Conservation (phyloP, 2,329 filamentous ascomycete species). For the Neocucurbitaria cava region DNA sequence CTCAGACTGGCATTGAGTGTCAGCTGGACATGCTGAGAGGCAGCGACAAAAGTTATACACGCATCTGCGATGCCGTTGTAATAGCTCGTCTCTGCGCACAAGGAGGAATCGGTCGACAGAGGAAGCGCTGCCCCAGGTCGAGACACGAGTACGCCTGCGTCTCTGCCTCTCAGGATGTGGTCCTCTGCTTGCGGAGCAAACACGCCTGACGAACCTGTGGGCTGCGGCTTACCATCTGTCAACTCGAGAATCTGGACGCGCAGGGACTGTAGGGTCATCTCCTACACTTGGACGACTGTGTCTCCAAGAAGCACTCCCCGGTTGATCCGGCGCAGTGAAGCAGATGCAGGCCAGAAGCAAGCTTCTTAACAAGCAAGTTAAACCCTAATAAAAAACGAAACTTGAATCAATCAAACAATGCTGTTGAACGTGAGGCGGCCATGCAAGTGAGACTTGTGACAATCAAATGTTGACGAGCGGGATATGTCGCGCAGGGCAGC, state of each 20-base stretch:
- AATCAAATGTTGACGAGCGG: background rate
- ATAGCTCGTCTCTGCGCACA: conserved; percentile 38
- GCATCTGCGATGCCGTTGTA: conserved; percentile 49
- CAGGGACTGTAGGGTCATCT: conserved; percentile 59
- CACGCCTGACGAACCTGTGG: conserved; percentile 41
- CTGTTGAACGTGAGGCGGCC: background rate
- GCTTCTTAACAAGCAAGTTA: conserved; percentile 49
- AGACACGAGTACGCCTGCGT: conserved; percentile 42
- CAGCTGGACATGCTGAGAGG: conserved; percentile 47
- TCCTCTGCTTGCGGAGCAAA: conserved; percentile 50
- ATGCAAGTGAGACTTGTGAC: background rate
- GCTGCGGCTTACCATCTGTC: conserved; percentile 39
- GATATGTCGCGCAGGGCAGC: background rate
- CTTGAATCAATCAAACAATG: conserved; percentile 9
- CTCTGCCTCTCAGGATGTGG: conserved; percentile 34
- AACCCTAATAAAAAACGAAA: conserved; percentile 48
- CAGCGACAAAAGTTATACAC: conserved; percentile 49
- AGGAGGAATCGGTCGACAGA: conserved; percentile 20
- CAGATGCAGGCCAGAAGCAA: conserved; percentile 59
- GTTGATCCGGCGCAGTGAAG: conserved; percentile 52
- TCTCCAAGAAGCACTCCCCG: conserved; percentile 46
- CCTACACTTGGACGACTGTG: conserved; percentile 60
- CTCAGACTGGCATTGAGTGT: conserved; percentile 49
- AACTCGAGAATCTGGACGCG: conserved; percentile 16
- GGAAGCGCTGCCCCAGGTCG: conserved; percentile 22